Evolutionary conservation across 176 grass and related monocot genomes (phyloP).

Genomic region (Rhynchospora breviuscula): DNA sequence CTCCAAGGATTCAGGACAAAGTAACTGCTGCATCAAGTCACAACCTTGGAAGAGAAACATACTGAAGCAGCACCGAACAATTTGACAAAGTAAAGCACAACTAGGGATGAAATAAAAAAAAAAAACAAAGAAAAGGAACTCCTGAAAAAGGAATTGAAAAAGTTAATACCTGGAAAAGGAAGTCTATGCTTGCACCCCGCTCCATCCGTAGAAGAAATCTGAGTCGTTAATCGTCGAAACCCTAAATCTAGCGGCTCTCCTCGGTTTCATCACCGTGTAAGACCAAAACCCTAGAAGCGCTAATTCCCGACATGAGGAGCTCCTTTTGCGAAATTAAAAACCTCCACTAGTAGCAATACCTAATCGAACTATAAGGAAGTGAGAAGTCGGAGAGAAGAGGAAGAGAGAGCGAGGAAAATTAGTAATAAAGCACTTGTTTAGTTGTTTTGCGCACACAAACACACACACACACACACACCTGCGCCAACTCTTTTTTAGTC

Average conservation of each 20-base stretch:
- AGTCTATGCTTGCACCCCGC: constrained; percentile 79
- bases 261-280: constrained; percentile 32
- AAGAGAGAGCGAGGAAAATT: background rate
- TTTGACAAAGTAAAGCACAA: constrained; percentile 2
- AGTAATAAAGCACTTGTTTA: background rate
- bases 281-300: constrained; percentile 55
- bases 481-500: constrained; percentile 7
- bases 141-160: background rate
- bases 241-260: constrained; percentile 79
- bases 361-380: constrained; percentile 8
- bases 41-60: background rate
- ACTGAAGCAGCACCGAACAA: background rate
- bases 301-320: constrained; percentile 17
- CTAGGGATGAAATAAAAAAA: constrained; percentile 11
- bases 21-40: background rate
- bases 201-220: constrained; percentile 90
- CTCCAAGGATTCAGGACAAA: background rate
- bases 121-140: background rate
- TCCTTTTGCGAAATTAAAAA: background rate
- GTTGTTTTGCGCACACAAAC: background rate
- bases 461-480: background rate
- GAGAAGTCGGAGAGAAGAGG: background rate
- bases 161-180: constrained; percentile 53
- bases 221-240: constrained; percentile 48
- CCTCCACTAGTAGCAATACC: constrained; percentile 33